Conservation (phyloP, 495 filamentous ascomycete genomes). For the Penicillium antarcticum region DNA sequence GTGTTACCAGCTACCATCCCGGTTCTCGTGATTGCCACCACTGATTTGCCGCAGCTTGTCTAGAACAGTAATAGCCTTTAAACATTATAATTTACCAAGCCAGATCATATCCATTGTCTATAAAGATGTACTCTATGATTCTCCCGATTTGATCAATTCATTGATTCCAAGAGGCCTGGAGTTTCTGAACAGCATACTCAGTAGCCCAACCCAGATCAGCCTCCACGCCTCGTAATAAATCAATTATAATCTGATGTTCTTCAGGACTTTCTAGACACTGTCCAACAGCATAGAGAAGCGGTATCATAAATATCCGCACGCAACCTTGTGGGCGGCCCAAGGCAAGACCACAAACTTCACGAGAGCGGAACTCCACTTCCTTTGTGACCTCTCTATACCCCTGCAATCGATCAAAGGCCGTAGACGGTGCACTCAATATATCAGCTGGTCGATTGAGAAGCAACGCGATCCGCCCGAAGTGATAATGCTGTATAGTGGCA, state of each 20-base stretch:
- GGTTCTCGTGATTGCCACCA: too few relatives aligned
- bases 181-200: conserved; percentile 27
- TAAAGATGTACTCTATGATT: too few relatives aligned
- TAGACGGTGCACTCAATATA: conserved; percentile 30
- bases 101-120: too few relatives aligned
- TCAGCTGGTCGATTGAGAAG: conserved; percentile 38
- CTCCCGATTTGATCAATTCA: neutral
- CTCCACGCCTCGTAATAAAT: conserved; percentile 35
- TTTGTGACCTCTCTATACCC: conserved; percentile 42
- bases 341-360: conserved; percentile 38
- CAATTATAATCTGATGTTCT: conserved; percentile 34
- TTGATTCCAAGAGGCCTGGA: conserved; percentile 32
- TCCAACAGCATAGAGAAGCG: conserved; percentile 37
- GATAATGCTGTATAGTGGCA: conserved; percentile 39
- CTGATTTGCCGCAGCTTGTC: too few relatives aligned
- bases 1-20: too few relatives aligned
- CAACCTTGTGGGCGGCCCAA: conserved; percentile 33
- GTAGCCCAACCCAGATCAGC: conserved; percentile 42
- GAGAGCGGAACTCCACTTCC: conserved; percentile 39
- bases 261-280: conserved; percentile 35
- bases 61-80: too few relatives aligned
- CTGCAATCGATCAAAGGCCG: conserved; percentile 39
- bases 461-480: conserved; percentile 39
- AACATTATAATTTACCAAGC: too few relatives aligned
- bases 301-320: conserved; percentile 36